Conservation (phyloP, 2,329 filamentous ascomycete species). For the Coniochaeta pulveracea region DNA sequence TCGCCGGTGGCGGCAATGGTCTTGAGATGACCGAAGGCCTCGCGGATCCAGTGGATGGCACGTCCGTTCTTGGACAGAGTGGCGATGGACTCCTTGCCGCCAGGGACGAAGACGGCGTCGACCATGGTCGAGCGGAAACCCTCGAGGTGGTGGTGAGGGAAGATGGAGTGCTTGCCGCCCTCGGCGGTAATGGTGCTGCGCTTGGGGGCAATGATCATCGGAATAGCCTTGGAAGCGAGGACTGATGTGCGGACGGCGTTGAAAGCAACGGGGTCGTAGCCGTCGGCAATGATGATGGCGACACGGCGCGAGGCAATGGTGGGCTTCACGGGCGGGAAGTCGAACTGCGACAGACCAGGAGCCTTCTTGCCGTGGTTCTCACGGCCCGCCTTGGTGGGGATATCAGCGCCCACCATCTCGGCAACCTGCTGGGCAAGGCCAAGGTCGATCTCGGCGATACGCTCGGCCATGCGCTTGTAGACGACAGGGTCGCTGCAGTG, state of each 20-base stretch:
- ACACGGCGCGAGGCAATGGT: constrained; percentile 63
- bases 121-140: constrained; percentile 74
- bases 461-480: constrained; percentile 57
- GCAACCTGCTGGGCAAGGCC: constrained; percentile 58
- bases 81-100: constrained; percentile 51
- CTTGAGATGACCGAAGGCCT: constrained; percentile 76
- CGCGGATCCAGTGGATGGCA: constrained; percentile 64
- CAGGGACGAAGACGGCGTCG: constrained; percentile 67
- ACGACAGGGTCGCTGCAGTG: constrained; percentile 73
- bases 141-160: constrained; percentile 69
- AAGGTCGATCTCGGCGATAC: constrained; percentile 63
- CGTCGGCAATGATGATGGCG: constrained; percentile 67
- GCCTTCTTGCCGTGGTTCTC: constrained; percentile 57
- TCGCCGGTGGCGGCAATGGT: constrained; percentile 67
- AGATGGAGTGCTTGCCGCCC: constrained; percentile 29
- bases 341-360: constrained; percentile 57
- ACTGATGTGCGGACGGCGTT: constrained; percentile 53
- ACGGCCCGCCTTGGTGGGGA: constrained; percentile 38
- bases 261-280: constrained; percentile 58
- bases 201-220: constrained; percentile 61
- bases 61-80: constrained; percentile 59
- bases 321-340: constrained; percentile 49
- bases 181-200: constrained; percentile 55
- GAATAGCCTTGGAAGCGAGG: constrained; percentile 49
- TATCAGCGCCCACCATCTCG: constrained; percentile 54